Evolutionary conservation across 2,329 filamentous ascomycete species (phyloP), one percentile per base, ranked within the genome.

Genomic region (Fusarium ambrosium): DNA sequence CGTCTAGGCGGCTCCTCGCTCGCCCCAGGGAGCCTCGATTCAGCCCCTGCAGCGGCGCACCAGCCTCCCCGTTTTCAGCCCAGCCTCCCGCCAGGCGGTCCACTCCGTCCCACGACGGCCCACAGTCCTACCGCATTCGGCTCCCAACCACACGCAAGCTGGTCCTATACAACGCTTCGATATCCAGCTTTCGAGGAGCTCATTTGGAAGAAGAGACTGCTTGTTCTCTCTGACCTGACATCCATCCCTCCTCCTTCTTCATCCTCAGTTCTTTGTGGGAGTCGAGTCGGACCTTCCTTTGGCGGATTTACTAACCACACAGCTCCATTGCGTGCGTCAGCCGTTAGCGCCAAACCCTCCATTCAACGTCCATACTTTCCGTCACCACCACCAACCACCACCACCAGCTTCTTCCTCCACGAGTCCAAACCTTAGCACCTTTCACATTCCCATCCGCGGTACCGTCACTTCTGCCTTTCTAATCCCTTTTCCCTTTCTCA

Each of bases 11-110:
- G 62, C 62, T 64, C 62, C 34, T 32, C 22, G 24, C 48, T 64
- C 45, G 43, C 64, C 36, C 45, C 62, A 68, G 53, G 53, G 59
- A 62, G 59, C 63, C 65, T 39, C 69, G 68, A 69, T 70, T 68
- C 64, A 71, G 66, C 76, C 78, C 78, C 76, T 79, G 76, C 67
- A 74, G 68, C 71, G 71, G 53, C 53, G 69, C 78, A 69, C 81
- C 81, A 82, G 81, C 73, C 73, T 77, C 81, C 78, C 74, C 70
- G 76, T 79, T 82, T 82, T 75, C 72, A 72, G 72, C 77, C 74
- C 77, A 80, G 78, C 73, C 78, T 77, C 77, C 77, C 74, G 75
- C 70, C 51, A 70, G 45, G 70, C 64, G 41, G 41, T 51, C 73
- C 70, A 64, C 72, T 55, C 16, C 29, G 73, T 68, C 63, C 70